Evolutionary conservation across 2,329 filamentous ascomycete genomes (phyloP).

Genomic region (Zalaria sp.): DNA sequence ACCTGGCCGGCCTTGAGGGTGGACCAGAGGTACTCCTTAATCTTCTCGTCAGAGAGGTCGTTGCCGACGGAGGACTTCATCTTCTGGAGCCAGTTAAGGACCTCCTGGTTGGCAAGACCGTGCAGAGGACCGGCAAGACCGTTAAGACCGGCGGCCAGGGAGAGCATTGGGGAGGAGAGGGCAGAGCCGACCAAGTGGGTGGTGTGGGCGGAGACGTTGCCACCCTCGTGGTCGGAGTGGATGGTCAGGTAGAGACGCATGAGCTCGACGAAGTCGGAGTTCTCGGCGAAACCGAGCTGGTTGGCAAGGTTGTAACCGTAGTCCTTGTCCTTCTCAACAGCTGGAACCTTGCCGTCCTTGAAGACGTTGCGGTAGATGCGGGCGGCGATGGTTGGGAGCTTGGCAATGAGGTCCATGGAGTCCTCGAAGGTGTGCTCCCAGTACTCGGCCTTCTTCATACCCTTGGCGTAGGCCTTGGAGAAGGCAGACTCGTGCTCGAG

Average conservation of each 20-base stretch:
- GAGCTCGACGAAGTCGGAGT: slow-evolving; percentile 94
- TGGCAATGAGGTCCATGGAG: slow-evolving; percentile 98
- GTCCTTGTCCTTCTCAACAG: slow-evolving; percentile 97
- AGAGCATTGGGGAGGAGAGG: slow-evolving; percentile 94
- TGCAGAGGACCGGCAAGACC: slow-evolving; percentile 96
- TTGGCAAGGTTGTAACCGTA: slow-evolving; percentile 99
- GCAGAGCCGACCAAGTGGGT: slow-evolving; percentile 95
- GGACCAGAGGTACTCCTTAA: slow-evolving; percentile 97
- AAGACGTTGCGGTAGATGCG: slow-evolving; percentile 99
- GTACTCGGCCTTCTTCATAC: slow-evolving; percentile 99
- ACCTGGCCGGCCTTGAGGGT: slow-evolving; percentile 93
- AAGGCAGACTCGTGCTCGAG: slow-evolving; percentile 98
- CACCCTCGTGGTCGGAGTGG: slow-evolving; percentile 99
- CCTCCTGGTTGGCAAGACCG: slow-evolving; percentile 99
- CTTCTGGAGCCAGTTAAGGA: slow-evolving; percentile 96
- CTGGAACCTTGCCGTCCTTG: slow-evolving; percentile 97
- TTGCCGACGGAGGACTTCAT: slow-evolving; percentile 94
- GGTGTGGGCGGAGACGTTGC: slow-evolving; percentile 96
- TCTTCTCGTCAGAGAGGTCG: slow-evolving; percentile 89
- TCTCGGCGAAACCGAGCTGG: slow-evolving; percentile 91
- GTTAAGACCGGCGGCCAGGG: slow-evolving; percentile 89
- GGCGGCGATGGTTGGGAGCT: slow-evolving; percentile 93
- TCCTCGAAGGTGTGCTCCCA: slow-evolving; percentile 99
- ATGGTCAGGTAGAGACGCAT: slow-evolving; percentile 99
- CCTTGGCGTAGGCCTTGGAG: slow-evolving; percentile 97